A percentile compares a stretch with the other conserved stretches of the same genome.
These are phyloP conservation scores for Tetracentron sinense DNA, from an alignment of 164 flowering plant species.

Conservation along the genomic window DNA sequence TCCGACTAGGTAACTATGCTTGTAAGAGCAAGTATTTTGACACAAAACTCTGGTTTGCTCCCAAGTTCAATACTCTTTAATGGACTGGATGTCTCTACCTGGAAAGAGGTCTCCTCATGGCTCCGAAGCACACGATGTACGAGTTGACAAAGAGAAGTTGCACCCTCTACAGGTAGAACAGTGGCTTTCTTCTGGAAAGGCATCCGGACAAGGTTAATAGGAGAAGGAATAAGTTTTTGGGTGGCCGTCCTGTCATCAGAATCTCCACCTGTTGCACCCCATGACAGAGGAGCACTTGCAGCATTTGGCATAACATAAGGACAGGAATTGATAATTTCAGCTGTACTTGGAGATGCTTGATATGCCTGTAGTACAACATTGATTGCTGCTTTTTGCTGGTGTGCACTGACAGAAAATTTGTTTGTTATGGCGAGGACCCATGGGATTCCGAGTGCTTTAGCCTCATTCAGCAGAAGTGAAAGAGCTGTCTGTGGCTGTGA, in stretches of 20 bases:
- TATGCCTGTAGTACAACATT: slow-evolving; percentile 69
- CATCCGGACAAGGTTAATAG: slow-evolving; percentile 60
- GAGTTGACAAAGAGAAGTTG: slow-evolving; percentile 56
- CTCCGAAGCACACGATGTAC: slow-evolving; percentile 60
- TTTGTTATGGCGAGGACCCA: slow-evolving; percentile 96
- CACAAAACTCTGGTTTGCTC: neutral
- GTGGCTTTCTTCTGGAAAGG: slow-evolving; percentile 72
- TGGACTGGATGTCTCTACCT: slow-evolving; percentile 40
- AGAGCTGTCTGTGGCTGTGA: slow-evolving; percentile 67
- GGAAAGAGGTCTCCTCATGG: slow-evolving; percentile 73
- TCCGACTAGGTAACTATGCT: too few species aligned
- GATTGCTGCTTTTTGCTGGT: slow-evolving; percentile 73
- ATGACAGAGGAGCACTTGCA: slow-evolving; percentile 41
- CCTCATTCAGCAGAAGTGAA: slow-evolving; percentile 74
- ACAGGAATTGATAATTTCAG: slow-evolving; percentile 75
- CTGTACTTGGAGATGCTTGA: slow-evolving; percentile 58
- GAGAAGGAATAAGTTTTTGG: slow-evolving; percentile 50
- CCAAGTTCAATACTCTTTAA: neutral
- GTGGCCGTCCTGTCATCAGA: slow-evolving; percentile 32
- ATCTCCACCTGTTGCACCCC: slow-evolving; percentile 31
- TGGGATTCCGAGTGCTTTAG: slow-evolving; percentile 83
- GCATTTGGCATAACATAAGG: slow-evolving; percentile 71
- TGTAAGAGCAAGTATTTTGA: neutral
- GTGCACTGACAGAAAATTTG: slow-evolving; percentile 92
- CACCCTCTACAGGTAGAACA: slow-evolving; percentile 78